Conservation (phyloP, 1,284 basidiomycete species). For the Fomitopsis schrenkii region DNA sequence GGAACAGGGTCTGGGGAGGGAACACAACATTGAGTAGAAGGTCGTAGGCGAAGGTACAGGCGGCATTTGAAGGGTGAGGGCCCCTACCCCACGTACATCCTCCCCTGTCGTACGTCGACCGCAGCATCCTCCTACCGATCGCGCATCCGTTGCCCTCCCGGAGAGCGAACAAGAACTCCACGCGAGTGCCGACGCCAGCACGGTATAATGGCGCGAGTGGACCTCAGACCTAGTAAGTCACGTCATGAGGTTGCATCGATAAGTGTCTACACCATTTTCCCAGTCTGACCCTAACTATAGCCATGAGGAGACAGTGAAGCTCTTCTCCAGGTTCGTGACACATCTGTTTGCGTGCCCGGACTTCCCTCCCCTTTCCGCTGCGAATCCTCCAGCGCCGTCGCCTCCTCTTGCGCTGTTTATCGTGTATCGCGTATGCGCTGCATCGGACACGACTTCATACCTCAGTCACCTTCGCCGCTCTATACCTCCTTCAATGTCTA, state of each 20-base stretch:
- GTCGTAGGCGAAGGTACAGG: no score
- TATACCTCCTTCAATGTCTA: constrained; percentile 81
- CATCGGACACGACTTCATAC: constrained; percentile 83
- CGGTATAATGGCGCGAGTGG: neutral
- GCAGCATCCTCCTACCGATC: constrained; percentile 16
- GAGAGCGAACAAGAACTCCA: constrained; percentile 19
- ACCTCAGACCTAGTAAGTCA: constrained; percentile 16
- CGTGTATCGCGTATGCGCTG: constrained; percentile 76
- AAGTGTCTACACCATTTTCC: neutral
- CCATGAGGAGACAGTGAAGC: constrained; percentile 60
- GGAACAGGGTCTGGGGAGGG: no score
- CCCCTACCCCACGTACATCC: no score
- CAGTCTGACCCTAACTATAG: constrained; percentile 74
- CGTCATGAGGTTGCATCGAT: constrained; percentile 2
- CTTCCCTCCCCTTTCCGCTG: constrained; percentile 16
- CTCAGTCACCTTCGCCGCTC: constrained; percentile 82
- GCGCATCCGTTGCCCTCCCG: constrained; percentile 28
- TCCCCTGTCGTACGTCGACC: no score
- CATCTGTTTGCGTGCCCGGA: constrained; percentile 77
- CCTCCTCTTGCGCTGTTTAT: constrained; percentile 66
- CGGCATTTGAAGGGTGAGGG: no score
- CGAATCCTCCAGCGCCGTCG: no score
- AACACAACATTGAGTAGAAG: no score
- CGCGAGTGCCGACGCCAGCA: constrained; percentile 7
- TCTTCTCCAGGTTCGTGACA: constrained; percentile 76